A percentile compares a stretch with the other conserved stretches of the same genome.
phyloP scores from a whole-genome alignment of 2,329 filamentous ascomycete genomes.

The Diplodia corticola region DNA sequence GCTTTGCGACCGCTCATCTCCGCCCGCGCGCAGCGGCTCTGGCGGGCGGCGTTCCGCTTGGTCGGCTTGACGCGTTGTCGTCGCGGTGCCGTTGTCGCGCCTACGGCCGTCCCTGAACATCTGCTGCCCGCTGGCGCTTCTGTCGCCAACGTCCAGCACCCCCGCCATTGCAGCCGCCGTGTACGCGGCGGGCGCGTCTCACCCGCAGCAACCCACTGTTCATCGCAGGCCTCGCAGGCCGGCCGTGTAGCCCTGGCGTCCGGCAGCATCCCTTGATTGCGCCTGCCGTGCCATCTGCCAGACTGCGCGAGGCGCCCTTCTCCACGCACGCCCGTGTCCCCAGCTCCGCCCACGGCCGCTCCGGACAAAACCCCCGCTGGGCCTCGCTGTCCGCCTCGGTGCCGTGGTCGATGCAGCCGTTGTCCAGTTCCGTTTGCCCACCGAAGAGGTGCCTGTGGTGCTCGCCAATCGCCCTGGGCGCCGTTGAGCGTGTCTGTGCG shows the following conservation, averaged over 20 bases:
- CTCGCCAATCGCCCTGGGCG: neutral
- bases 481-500: neutral
- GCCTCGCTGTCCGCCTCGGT: neutral
- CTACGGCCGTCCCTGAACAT: neutral
- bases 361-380: neutral
- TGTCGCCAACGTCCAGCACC: neutral
- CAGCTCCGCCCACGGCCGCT: too few species aligned
- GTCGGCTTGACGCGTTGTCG: neutral
- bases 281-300: neutral
- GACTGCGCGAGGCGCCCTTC: neutral
- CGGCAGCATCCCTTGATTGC: neutral
- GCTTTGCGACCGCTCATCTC: slow-evolving; percentile 21
- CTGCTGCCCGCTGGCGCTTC: neutral
- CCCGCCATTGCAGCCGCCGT: neutral
- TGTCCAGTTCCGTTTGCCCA: neutral
- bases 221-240: neutral
- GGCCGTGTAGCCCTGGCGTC: neutral
- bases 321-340: neutral
- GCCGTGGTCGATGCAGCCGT: neutral
- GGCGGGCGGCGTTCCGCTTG: slow-evolving; percentile 10
- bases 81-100: neutral
- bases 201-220: neutral
- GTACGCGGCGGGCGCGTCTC: neutral
- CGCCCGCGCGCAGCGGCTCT: slow-evolving; percentile 5
- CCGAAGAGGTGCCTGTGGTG: neutral